Evolutionary conservation across 202 grass and related monocot genomes (phyloP), one percentile per base, ranked within the genome.

Genomic region (Saccharum hybrid): DNA sequence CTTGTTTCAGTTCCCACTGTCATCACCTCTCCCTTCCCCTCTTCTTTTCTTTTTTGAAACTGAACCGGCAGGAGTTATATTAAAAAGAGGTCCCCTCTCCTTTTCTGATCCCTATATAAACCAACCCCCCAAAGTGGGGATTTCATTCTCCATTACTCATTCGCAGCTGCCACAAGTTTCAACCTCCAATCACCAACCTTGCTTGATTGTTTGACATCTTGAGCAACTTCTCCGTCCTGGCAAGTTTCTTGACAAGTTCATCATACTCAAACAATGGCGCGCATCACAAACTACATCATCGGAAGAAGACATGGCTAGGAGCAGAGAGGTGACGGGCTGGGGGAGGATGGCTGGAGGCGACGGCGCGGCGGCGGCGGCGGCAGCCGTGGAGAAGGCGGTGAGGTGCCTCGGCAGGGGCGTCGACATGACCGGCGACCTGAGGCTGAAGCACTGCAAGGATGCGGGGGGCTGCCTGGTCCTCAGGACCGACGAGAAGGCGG

Each of bases 391-490:
- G 81, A 87, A 71, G 15, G 93, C 93, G 30, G 52, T 84, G 83
- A 74, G 75, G 59, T 93, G 84, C 81, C 83, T 98, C 46, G 96
- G 96, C 45, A 86, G 21, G 71, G 96, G 96, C 10, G 61, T 98
- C 68, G 96, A 98, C 71, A 92, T 96, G 67, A 43, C 93, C 0
- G 78, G 78, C 40, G 93, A 98, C 80, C 87, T 94, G 43, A 83
- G 87, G 81, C 81, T 90, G 69, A 95, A 93, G 86, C 87, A 96
- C 84, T 94, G 93, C 89, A 91, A 95, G 77, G 62, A 23, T 1
- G 83, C 42, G 5, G 91, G 83, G 2, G 90, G 86, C 0, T 72
- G 88, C 48, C 64, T 98, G 8, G 81, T 92, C 18, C 62, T 82
- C 12, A 60, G 87, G 69, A 89, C 78, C 37, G 66, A 72, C 26